phyloP scores from a whole-genome alignment of 1,139 yeast species.

The Magnusiomyces starmeri region DNA sequence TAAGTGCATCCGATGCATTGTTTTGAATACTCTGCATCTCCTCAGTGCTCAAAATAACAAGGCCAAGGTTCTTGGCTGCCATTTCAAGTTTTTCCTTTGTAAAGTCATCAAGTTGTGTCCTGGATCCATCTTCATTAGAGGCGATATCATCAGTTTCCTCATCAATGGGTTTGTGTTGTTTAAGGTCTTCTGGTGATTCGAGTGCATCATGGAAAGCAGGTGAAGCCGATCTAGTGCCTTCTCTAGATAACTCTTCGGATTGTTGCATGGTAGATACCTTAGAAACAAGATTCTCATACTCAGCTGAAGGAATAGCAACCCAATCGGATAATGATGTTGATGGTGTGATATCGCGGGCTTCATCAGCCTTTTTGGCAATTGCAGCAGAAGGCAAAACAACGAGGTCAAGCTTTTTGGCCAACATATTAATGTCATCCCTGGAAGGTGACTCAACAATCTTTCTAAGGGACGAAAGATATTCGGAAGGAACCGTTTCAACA shows the following conservation, averaged over 20 bases:
- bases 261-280: conserved; percentile 1
- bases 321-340: conserved; percentile 33
- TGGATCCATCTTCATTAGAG: neutral
- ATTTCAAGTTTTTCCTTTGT: neutral
- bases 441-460: conserved; percentile 33
- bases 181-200: conserved; percentile 5
- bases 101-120: neutral
- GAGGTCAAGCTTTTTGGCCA: conserved; percentile 29
- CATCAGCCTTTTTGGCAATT: too few species aligned
- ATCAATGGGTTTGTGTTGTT: neutral
- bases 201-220: conserved; percentile 9
- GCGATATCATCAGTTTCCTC: neutral
- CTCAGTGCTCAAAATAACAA: conserved; percentile 8
- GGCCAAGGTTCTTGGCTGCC: conserved; percentile 9
- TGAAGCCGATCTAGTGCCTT: conserved; percentile 5
- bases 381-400: conserved; percentile 13
- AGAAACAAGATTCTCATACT: conserved; percentile 22
- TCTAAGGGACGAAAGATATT: conserved; percentile 30
- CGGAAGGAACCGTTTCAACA: conserved; percentile 32
- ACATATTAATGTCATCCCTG: conserved; percentile 26
- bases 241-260: neutral
- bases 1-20: conserved; percentile 6
- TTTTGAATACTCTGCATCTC: conserved; percentile 9
- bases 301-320: conserved; percentile 40
- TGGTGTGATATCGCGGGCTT: too few species aligned